These are phyloP conservation scores for Colletotrichum lindemuthianum DNA, from an alignment of 2,329 filamentous ascomycete genomes.

Conservation along the genomic window DNA sequence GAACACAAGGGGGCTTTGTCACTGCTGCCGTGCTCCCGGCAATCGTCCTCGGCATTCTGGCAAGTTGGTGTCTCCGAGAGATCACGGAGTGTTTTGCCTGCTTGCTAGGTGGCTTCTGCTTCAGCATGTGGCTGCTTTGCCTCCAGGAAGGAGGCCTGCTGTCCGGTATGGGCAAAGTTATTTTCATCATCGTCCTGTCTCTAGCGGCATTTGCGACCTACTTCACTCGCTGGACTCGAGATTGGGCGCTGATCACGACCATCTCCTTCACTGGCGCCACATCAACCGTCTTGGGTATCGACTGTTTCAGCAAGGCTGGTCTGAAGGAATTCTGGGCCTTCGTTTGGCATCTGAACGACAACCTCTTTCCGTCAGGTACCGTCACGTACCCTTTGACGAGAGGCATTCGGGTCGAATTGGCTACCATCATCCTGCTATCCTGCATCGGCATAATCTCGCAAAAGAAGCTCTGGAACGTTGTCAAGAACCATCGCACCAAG, in stretches of 20 bases:
- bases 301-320: conserved; percentile 90
- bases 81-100: conserved; percentile 85
- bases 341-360: conserved; percentile 83
- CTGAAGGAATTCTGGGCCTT: conserved; percentile 97
- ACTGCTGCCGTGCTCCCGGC: conserved; percentile 81
- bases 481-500: conserved; percentile 70
- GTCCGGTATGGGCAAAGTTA: conserved; percentile 64
- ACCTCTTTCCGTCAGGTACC: conserved; percentile 81
- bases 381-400: conserved; percentile 86
- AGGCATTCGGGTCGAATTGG: conserved; percentile 87
- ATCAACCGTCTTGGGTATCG: conserved; percentile 81
- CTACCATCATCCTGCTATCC: conserved; percentile 78
- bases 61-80: conserved; percentile 80
- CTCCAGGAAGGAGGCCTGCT: conserved; percentile 81
- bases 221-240: conserved; percentile 80
- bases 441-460: conserved; percentile 84
- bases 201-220: conserved; percentile 77
- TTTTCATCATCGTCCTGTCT: conserved; percentile 81
- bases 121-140: conserved; percentile 91
- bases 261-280: conserved; percentile 88
- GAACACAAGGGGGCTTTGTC: conserved; percentile 86
- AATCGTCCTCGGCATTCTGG: conserved; percentile 75
- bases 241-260: conserved; percentile 78
- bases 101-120: conserved; percentile 84
- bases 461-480: conserved; percentile 84